Percentiles rank a stretch among this genome's conserved stretches.
These are phyloP conservation scores for Chlorella sorokiniana DNA, from an alignment of 139 green algal species.

Conservation along the genomic window DNA sequence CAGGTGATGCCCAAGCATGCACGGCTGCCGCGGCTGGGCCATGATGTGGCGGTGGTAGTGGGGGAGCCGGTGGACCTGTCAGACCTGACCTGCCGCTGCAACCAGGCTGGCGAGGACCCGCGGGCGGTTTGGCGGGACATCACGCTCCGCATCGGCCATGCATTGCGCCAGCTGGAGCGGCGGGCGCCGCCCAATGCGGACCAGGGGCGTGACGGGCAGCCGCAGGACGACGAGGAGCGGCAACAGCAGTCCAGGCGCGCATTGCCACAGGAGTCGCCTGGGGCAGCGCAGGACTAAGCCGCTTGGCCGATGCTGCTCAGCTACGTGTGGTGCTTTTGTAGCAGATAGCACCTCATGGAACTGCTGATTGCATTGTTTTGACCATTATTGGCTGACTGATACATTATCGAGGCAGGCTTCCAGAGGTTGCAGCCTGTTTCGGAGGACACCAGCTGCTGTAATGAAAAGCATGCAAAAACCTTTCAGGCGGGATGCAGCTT, in stretches of 20 bases:
- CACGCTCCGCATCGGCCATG: constrained; percentile 53
- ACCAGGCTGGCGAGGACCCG: constrained; percentile 33
- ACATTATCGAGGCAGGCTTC: too few relatives aligned
- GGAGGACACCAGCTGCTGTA: too few relatives aligned
- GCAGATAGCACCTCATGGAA: too few relatives aligned
- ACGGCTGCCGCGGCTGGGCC: constrained; percentile 53
- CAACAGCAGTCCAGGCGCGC: background rate
- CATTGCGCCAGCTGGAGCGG: constrained; percentile 61
- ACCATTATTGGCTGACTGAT: too few relatives aligned
- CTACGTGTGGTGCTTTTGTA: too few relatives aligned
- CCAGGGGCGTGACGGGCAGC: constrained; percentile 38
- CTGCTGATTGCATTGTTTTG: too few relatives aligned
- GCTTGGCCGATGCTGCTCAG: too few relatives aligned
- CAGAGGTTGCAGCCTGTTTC: too few relatives aligned
- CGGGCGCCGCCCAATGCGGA: constrained; percentile 55
- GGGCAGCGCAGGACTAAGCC: background rate
- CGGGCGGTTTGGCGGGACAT: constrained; percentile 68
- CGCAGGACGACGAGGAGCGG: constrained; percentile 17
- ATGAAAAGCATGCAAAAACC: too few relatives aligned
- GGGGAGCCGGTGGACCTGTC: constrained; percentile 71
- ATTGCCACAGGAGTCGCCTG: constrained; percentile 1
- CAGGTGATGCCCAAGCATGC: constrained; percentile 64
- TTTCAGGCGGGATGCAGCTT: too few relatives aligned
- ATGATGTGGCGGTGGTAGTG: constrained; percentile 63
- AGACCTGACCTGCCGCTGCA: constrained; percentile 63